Percentiles rank a stretch among this genome's conserved stretches.
Conservation (phyloP, 805 yeast species). For the Yarrowia deformans region DNA sequence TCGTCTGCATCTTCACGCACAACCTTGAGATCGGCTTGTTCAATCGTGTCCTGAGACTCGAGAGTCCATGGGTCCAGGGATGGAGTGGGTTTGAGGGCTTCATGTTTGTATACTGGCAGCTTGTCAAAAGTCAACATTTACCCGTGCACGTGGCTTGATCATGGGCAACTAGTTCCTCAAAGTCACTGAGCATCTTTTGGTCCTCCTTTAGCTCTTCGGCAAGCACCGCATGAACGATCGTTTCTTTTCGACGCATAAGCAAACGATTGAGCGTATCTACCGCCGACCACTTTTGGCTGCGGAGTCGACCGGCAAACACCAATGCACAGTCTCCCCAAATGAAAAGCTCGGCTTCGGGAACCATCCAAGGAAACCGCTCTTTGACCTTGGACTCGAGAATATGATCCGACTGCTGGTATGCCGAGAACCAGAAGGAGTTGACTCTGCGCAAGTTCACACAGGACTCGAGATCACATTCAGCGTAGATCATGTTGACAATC, state of each 20-base stretch:
- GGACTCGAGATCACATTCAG: background rate
- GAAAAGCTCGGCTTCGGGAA: background rate
- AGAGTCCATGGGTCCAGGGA: no score
- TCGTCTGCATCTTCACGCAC: background rate
- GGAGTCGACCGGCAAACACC: background rate
- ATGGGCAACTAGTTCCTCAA: background rate
- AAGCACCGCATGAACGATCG: background rate
- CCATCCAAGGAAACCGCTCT: background rate
- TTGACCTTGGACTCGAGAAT: background rate
- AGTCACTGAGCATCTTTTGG: background rate
- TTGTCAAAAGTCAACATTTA: background rate
- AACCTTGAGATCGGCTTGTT: background rate
- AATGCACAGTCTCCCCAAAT: background rate
- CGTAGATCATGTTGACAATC: background rate
- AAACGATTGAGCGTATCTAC: no score
- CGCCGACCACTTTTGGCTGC: background rate
- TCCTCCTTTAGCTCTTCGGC: background rate
- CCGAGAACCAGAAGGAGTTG: constrained; percentile 4
- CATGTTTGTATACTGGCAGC: no score
- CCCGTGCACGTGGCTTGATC: background rate
- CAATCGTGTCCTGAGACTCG: background rate
- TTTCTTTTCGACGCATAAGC: no score
- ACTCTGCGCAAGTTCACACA: background rate
- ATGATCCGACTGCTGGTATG: background rate
- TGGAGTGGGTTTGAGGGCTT: no score